Conservation (phyloP, 176 grass and related monocot species). For the Elymus sibiricus region DNA sequence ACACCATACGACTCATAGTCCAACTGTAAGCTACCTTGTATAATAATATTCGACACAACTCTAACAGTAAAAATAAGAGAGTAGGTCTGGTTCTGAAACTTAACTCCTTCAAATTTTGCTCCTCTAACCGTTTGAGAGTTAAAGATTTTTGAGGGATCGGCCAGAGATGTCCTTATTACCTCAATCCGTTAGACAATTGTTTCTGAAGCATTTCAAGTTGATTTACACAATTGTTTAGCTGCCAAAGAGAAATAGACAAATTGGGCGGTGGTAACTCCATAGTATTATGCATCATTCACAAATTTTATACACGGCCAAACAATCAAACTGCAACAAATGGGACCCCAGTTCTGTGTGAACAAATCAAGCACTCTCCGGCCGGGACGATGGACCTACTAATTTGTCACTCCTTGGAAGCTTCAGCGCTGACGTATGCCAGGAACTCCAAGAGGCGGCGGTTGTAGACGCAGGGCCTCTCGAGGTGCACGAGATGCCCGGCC, state of each 20-base stretch:
- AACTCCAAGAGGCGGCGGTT: constrained; percentile 64
- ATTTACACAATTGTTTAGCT: too few species aligned
- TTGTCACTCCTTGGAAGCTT: constrained; percentile 29
- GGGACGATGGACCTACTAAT: not conserved
- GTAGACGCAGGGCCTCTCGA: constrained; percentile 80
- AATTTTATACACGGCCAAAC: not conserved
- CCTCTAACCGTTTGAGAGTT: too few species aligned
- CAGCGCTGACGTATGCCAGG: constrained; percentile 44
- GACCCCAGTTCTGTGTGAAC: not conserved
- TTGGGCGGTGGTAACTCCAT: not conserved
- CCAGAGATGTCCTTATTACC: too few species aligned
- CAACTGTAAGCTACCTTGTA: too few species aligned
- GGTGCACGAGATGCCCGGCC: constrained; percentile 74
- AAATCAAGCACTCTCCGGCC: not conserved
- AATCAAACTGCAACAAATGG: not conserved
- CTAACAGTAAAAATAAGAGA: too few species aligned
- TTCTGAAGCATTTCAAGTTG: too few species aligned
- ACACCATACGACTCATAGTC: too few species aligned
- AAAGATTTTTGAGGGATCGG: too few species aligned
- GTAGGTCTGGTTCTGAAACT: too few species aligned
- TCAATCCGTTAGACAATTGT: too few species aligned
- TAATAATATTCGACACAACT: too few species aligned
- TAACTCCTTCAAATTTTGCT: too few species aligned
- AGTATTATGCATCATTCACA: not conserved
- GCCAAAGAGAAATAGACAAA: not conserved